Conservation (phyloP, 2,329 filamentous ascomycete species). For the Aspergillus ruber region DNA sequence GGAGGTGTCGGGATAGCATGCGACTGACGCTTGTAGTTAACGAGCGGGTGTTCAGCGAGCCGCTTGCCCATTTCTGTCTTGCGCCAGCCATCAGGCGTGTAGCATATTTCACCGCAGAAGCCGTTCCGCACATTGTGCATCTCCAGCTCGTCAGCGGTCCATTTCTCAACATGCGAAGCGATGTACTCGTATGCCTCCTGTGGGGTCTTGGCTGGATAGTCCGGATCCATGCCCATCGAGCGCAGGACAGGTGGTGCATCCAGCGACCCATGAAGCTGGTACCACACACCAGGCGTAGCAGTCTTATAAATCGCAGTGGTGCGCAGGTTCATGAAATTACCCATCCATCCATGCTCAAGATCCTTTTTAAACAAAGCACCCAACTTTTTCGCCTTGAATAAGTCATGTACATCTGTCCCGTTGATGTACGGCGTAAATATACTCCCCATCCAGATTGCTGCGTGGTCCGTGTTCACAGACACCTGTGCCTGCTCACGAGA, state of each 20-base stretch:
- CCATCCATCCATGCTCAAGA: constrained; percentile 31
- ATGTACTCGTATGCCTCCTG: constrained; percentile 4
- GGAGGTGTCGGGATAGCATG: constrained; percentile 28
- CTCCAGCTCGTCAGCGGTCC: constrained; percentile 31
- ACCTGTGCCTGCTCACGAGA: constrained; percentile 11
- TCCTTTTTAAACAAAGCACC: constrained; percentile 22
- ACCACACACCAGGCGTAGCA: constrained; percentile 37
- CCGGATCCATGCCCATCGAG: constrained; percentile 38
- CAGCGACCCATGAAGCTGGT: constrained; percentile 44
- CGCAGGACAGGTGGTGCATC: constrained; percentile 35
- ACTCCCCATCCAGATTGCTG: constrained; percentile 37
- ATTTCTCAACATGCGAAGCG: constrained; percentile 18
- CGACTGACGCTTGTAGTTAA: constrained; percentile 30
- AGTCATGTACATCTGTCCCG: constrained; percentile 21
- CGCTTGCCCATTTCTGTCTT: constrained; percentile 37
- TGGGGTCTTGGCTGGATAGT: background rate
- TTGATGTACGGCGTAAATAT: constrained; percentile 30
- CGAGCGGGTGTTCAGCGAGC: constrained; percentile 34
- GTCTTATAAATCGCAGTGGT: constrained; percentile 42
- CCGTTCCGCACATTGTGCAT: constrained; percentile 31
- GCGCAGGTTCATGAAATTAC: constrained; percentile 30
- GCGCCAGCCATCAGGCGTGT: constrained; percentile 36
- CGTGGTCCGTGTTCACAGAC: constrained; percentile 41
- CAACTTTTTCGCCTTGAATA: constrained; percentile 22
- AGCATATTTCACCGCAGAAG: constrained; percentile 36